Percentiles rank a stretch among this genome's conserved stretches.
Conservation (phyloP, 768 basidiomycete species). For the Vishniacozyma victoriae region DNA sequence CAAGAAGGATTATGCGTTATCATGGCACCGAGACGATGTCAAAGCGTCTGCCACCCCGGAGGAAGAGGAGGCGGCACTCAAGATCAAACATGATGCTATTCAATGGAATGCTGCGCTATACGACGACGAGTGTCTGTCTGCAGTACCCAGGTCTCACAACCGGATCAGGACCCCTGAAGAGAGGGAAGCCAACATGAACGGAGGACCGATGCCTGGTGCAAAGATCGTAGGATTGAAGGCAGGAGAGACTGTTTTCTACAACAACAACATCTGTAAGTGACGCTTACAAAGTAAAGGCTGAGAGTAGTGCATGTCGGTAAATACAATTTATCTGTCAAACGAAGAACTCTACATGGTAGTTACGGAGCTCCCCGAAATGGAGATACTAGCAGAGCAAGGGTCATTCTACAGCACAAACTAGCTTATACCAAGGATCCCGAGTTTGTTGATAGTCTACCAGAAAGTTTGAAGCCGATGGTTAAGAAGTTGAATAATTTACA, state of each 20-base stretch:
- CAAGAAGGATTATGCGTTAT: constrained; percentile 61
- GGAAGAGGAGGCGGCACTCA: constrained; percentile 59
- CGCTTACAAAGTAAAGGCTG: neutral
- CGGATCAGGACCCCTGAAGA: constrained; percentile 58
- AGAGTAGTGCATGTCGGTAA: constrained; percentile 59
- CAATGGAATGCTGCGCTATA: constrained; percentile 78
- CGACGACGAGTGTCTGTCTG: constrained; percentile 62
- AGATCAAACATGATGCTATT: constrained; percentile 62
- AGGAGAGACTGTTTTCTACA: constrained; percentile 74
- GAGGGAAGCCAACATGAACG: constrained; percentile 56
- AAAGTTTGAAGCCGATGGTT: constrained; percentile 55
- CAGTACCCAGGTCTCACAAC: constrained; percentile 66
- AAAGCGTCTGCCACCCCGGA: constrained; percentile 55
- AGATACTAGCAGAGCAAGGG: constrained; percentile 61
- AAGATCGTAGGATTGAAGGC: constrained; percentile 50
- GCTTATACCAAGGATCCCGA: neutral
- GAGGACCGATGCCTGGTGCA: constrained; percentile 65
- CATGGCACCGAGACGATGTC: constrained; percentile 78
- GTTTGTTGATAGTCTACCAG: constrained; percentile 5
- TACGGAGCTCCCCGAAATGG: constrained; percentile 61
- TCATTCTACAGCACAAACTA: constrained; percentile 69
- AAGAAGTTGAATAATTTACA: constrained; percentile 58
- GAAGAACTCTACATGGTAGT: constrained; percentile 63
- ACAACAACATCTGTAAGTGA: constrained; percentile 56
- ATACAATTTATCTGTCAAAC: constrained; percentile 53